phyloP scores from a whole-genome alignment of 495 filamentous ascomycete species.

The Lentithecium fluviatile region DNA sequence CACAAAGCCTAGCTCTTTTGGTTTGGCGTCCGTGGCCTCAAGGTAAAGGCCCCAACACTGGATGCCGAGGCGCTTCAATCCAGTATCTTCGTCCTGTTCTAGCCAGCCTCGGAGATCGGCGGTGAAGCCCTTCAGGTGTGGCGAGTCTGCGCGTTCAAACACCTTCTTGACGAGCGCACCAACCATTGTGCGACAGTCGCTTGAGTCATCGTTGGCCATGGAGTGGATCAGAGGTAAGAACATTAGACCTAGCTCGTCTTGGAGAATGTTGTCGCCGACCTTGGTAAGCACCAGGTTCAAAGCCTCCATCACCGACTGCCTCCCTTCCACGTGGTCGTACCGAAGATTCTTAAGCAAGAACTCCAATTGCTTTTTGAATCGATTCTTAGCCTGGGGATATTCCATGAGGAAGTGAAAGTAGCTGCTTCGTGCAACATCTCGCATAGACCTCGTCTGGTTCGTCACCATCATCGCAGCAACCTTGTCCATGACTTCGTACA shows the following conservation, averaged over 20 bases:
- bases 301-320: slow-evolving; percentile 87
- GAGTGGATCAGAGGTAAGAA: slow-evolving; percentile 85
- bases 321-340: slow-evolving; percentile 81
- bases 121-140: slow-evolving; percentile 66
- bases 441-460: slow-evolving; percentile 80
- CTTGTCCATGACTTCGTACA: slow-evolving; percentile 88
- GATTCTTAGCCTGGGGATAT: slow-evolving; percentile 84
- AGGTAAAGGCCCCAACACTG: slow-evolving; percentile 82
- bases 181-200: slow-evolving; percentile 81
- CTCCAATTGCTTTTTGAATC: slow-evolving; percentile 81
- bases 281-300: slow-evolving; percentile 81
- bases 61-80: slow-evolving; percentile 68
- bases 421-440: slow-evolving; percentile 80
- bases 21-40: slow-evolving; percentile 62
- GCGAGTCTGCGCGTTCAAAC: slow-evolving; percentile 75
- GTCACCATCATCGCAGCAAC: slow-evolving; percentile 94
- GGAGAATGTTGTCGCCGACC: slow-evolving; percentile 71
- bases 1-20: slow-evolving; percentile 56
- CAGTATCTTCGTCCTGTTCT: slow-evolving; percentile 64
- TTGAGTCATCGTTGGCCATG: slow-evolving; percentile 82
- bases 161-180: slow-evolving; percentile 73
- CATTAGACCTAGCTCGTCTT: slow-evolving; percentile 76
- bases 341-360: slow-evolving; percentile 90
- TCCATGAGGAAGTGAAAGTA: slow-evolving; percentile 94
- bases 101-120: slow-evolving; percentile 73